Base-by-base conservation (phyloP, 768 basidiomycete genomes). In the Mycena chlorophos region DNA sequence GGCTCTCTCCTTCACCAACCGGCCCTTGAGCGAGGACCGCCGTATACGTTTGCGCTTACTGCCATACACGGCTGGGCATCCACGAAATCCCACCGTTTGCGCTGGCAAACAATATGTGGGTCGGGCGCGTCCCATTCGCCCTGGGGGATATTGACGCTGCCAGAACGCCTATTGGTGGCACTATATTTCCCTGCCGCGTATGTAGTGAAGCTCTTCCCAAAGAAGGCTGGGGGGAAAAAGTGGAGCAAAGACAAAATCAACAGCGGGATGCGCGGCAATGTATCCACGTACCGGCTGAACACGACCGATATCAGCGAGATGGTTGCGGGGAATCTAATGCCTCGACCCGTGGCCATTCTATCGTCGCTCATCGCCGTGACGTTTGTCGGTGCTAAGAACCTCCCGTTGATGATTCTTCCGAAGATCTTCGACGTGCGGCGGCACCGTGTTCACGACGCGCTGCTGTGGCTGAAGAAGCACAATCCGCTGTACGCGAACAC, bases 251-350 rank as follows among this genome's bases (percentile, higher is more conserved):
- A 40, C 0, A 25, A 13, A 0, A 25, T 68, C 5, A 60, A 71
- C 29, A 26, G 48, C 0, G 68, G 68, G n/a, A 37, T 37, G 34
- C 34, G 34, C 10, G 34, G 34, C 34, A 37, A 46, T 46, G 43
- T 46, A 12, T 46, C 43, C 13, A 46, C 43, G 12, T 19, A 46
- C 43, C 10, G 25, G 14, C 52, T 42, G 17, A 26, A 42, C 66
- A 63, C 5, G 71, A 72, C 50, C 60, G 68, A 14, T 71, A 75
- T 31, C 73, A 71, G 0, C 71, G 71, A 46, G 79, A 84, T 58
- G 83, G 83, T 0, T 75, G 78, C 39, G 78, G 77, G 55, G 80
- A 78, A 68, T 73, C 76, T 4, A 75, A 84, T 52, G 82, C 81
- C 0, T 73, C 73, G 25, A 79, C 80, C 34, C n/a, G n/a, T 37